Evolutionary conservation across 352 stramenopile genomes (phyloP).

Genomic region (Globisporangium alternatum): DNA sequence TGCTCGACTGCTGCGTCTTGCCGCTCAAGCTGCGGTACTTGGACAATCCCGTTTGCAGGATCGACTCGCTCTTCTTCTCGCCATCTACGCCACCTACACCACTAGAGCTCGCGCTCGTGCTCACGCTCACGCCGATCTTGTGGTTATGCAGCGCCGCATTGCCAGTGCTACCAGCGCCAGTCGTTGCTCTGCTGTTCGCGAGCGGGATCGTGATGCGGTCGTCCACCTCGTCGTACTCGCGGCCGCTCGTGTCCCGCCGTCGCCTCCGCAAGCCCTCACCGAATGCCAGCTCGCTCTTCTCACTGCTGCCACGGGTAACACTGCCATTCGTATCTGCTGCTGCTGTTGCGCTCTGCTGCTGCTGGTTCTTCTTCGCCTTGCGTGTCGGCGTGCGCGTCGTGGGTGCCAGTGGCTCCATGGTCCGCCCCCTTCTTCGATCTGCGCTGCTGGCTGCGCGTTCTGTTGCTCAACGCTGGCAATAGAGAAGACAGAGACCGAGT

Average conservation of each 20-base stretch:
- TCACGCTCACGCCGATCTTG: slow-evolving; percentile 9
- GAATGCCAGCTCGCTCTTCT: neutral
- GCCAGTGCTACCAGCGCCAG: slow-evolving; percentile 16
- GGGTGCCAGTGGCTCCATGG: neutral
- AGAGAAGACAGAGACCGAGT: neutral
- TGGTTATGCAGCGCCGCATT: neutral
- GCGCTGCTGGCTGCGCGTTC: neutral
- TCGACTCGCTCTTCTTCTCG: slow-evolving; percentile 21
- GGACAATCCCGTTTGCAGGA: slow-evolving; percentile 58
- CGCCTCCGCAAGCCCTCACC: slow-evolving; percentile 18
- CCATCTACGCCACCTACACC: neutral
- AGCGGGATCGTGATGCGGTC: slow-evolving; percentile 73
- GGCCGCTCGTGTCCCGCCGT: slow-evolving; percentile 5
- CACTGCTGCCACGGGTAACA: neutral
- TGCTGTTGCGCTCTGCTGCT: neutral
- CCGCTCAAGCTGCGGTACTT: slow-evolving; percentile 58
- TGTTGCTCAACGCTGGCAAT: neutral
- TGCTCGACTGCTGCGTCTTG: neutral
- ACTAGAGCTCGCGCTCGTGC: slow-evolving; percentile 2
- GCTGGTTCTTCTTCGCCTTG: slow-evolving; percentile 11
- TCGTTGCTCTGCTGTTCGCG: slow-evolving; percentile 32
- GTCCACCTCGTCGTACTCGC: slow-evolving; percentile 54
- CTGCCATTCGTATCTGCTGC: neutral
- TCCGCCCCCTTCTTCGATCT: neutral
- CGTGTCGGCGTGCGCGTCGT: neutral